These are phyloP conservation scores for Aschersonia sp. DNA, from an alignment of 2,329 filamentous ascomycete species.

Conservation along the genomic window DNA sequence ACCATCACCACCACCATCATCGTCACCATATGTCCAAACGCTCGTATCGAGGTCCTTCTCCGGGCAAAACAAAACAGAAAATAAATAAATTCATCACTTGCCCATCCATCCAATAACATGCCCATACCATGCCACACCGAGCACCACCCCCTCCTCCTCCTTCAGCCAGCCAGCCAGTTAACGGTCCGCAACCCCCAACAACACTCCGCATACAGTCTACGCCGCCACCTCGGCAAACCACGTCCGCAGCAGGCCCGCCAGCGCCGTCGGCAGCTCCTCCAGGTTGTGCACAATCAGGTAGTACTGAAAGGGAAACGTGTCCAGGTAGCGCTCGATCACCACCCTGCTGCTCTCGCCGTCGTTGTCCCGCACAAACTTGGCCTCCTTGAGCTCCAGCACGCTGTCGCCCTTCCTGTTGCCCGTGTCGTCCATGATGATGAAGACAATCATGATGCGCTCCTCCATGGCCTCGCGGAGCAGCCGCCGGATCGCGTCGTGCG, in stretches of 20 bases:
- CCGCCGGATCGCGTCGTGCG: constrained; percentile 69
- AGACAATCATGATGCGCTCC: constrained; percentile 94
- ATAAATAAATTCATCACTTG: too few relatives aligned
- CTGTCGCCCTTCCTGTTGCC: constrained; percentile 37
- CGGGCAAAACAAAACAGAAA: too few relatives aligned
- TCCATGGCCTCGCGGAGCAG: constrained; percentile 80
- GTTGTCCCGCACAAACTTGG: constrained; percentile 50
- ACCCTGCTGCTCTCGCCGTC: constrained; percentile 52
- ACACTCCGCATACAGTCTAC: too few relatives aligned
- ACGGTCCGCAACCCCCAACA: constrained; percentile 12
- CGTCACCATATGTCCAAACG: too few relatives aligned
- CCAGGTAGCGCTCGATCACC: constrained; percentile 79
- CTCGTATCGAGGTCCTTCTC: too few relatives aligned
- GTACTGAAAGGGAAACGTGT: constrained; percentile 93
- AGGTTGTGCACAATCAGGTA: constrained; percentile 91
- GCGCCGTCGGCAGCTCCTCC: constrained; percentile 73
- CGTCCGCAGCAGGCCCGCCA: constrained; percentile 79
- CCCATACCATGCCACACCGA: too few relatives aligned
- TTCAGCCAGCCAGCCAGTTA: not conserved
- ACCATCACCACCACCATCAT: too few relatives aligned
- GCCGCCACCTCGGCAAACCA: constrained; percentile 71
- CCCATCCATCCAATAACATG: too few relatives aligned
- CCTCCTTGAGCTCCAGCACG: constrained; percentile 80
- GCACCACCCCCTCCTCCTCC: too few relatives aligned
- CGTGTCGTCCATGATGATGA: constrained; percentile 75